phyloP scores from a whole-genome alignment of 768 basidiomycete species.

The Fomitopsis pulvina region DNA sequence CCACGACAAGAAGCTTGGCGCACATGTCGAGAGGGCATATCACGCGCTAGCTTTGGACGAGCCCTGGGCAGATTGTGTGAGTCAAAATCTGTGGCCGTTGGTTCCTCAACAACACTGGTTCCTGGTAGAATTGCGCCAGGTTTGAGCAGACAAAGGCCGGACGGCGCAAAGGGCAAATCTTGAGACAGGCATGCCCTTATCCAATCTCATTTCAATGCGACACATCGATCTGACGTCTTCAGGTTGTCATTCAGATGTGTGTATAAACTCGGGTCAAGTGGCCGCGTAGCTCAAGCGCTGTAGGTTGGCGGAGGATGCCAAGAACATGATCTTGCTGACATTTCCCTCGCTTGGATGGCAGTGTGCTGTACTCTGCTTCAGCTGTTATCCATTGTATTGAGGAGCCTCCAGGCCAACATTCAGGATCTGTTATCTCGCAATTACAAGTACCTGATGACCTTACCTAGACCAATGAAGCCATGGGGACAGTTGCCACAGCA shows the following conservation, averaged over 20 bases:
- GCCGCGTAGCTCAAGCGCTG: not conserved
- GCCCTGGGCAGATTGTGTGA: slow-evolving; percentile 59
- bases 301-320: slow-evolving; percentile 68
- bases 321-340: slow-evolving; percentile 61
- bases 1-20: slow-evolving; percentile 49
- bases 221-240: no score
- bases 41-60: slow-evolving; percentile 73
- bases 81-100: slow-evolving; percentile 15
- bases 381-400: not conserved
- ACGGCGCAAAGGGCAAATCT: slow-evolving; percentile 44
- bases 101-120: not conserved
- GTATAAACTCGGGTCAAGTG: slow-evolving; percentile 1
- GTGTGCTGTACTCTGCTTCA: slow-evolving; percentile 27
- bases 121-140: slow-evolving; percentile 49
- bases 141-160: slow-evolving; percentile 54
- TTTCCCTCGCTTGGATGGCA: slow-evolving; percentile 60
- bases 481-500: slow-evolving; percentile 64
- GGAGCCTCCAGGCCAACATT: slow-evolving; percentile 43
- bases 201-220: no score
- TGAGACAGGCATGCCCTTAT: no score
- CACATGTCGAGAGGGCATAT: slow-evolving; percentile 58
- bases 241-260: slow-evolving; percentile 24
- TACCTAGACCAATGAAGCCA: slow-evolving; percentile 44
- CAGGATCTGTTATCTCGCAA: slow-evolving; percentile 52
- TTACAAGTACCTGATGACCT: slow-evolving; percentile 40